Percentiles rank a stretch among this genome's conserved stretches.
Conservation (phyloP, 2,329 filamentous ascomycete species). For the Byssoonygena ceratinophila region DNA sequence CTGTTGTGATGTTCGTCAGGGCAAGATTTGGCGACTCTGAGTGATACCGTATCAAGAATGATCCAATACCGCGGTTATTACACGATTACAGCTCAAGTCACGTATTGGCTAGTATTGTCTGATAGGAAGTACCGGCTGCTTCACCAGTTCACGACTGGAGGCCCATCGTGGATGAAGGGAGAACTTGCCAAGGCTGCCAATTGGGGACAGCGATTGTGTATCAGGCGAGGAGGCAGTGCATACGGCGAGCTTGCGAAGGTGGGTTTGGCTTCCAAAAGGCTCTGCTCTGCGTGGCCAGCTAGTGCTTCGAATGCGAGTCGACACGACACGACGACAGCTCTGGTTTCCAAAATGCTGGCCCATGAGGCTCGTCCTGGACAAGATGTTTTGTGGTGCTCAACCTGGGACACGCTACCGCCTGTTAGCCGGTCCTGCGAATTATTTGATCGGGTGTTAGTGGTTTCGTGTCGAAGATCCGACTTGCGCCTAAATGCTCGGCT, state of each 20-base stretch:
- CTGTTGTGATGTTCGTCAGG: neutral
- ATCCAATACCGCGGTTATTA: neutral
- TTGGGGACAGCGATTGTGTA: neutral
- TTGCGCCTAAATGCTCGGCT: slow-evolving; percentile 3
- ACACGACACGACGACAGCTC: slow-evolving; percentile 1
- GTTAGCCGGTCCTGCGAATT: slow-evolving; percentile 9
- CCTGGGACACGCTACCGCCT: slow-evolving; percentile 10
- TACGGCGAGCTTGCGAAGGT: neutral
- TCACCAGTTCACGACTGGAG: neutral
- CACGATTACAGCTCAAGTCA: neutral
- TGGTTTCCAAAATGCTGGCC: neutral
- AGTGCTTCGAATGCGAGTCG: neutral
- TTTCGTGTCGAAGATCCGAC: slow-evolving; percentile 11
- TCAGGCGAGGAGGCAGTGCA: slow-evolving; percentile 3
- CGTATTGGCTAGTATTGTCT: neutral
- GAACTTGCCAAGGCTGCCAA: neutral
- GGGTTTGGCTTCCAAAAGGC: neutral
- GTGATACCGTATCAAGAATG: neutral
- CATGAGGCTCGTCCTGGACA: neutral
- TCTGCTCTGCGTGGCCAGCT: too few species aligned
- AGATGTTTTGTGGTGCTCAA: slow-evolving; percentile 7
- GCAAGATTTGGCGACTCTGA: slow-evolving; percentile 3
- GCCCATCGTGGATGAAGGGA: too few species aligned
- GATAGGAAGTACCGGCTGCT: neutral
- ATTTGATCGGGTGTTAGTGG: slow-evolving; percentile 8